Percentiles rank a stretch among this genome's conserved stretches.
These are phyloP conservation scores for Neolentinus lepideus DNA, from an alignment of 1,284 basidiomycete species.

Conservation along the genomic window DNA sequence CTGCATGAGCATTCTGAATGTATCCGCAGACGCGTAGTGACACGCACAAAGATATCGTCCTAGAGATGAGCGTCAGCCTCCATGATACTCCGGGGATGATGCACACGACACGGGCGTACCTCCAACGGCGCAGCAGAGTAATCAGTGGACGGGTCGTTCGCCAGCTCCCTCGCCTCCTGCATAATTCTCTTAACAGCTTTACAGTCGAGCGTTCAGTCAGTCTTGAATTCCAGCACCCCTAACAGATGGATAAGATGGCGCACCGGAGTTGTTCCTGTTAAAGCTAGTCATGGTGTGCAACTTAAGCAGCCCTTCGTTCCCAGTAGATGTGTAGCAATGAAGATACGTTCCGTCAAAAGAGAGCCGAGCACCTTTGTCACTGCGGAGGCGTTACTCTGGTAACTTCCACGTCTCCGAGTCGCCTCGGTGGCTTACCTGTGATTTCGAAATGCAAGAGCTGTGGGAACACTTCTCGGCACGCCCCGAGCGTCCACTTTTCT, in stretches of 20 bases:
- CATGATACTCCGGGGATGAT: not conserved
- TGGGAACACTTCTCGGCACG: not conserved
- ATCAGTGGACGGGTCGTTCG: slow-evolving; percentile 74
- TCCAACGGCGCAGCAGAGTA: slow-evolving; percentile 86
- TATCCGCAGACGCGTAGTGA: not conserved
- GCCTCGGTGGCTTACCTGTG: not conserved
- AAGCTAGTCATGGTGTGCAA: slow-evolving; percentile 31
- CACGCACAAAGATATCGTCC: slow-evolving; percentile 78
- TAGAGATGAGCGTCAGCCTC: slow-evolving; percentile 17
- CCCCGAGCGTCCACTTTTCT: not conserved
- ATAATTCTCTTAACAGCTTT: slow-evolving; percentile 92
- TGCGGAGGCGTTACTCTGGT: not conserved
- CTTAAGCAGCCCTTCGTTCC: not conserved
- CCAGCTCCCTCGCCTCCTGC: slow-evolving; percentile 89
- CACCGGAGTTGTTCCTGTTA: slow-evolving; percentile 84
- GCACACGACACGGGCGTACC: slow-evolving; percentile 36
- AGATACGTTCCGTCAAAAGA: not conserved
- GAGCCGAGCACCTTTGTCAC: not conserved
- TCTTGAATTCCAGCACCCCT: not conserved
- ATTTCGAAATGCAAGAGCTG: not conserved
- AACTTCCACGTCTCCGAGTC: not conserved
- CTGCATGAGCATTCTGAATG: not conserved
- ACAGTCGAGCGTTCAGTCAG: slow-evolving; percentile 7
- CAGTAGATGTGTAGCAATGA: too few species aligned
- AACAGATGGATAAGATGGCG: slow-evolving; percentile 10